Conservation (phyloP, 106 monocot species). For the Dendrobium nobile region DNA sequence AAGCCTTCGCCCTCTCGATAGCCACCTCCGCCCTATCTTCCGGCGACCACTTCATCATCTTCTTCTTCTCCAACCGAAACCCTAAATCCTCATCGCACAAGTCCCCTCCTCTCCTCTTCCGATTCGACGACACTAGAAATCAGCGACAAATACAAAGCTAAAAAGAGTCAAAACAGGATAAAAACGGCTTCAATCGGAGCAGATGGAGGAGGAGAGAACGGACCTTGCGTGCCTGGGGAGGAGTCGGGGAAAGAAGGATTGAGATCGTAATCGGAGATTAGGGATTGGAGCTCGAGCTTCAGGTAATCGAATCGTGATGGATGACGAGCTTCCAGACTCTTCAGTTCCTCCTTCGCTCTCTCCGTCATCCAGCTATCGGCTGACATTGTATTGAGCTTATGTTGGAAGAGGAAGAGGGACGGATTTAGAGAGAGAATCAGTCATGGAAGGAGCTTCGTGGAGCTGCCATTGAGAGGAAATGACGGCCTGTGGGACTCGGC, state of each 20-base stretch:
- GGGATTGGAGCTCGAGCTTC: constrained; percentile 1
- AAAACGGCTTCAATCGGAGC: background rate
- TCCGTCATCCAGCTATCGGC: background rate
- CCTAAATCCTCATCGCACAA: background rate
- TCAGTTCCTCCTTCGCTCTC: background rate
- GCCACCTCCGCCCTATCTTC: background rate
- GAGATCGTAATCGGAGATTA: constrained; percentile 1
- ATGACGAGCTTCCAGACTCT: background rate
- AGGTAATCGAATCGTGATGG: background rate
- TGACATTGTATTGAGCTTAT: background rate
- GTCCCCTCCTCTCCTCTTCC: background rate
- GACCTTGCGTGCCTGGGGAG: background rate
- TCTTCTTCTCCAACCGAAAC: background rate
- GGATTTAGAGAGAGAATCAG: background rate
- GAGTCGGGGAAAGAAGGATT: background rate
- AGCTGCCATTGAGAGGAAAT: background rate
- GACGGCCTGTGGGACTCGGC: background rate
- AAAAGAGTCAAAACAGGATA: background rate
- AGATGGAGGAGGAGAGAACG: background rate
- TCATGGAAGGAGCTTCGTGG: background rate
- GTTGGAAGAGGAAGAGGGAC: no score
- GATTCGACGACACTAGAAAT: background rate
- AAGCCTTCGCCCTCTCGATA: background rate
- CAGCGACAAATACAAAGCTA: background rate
- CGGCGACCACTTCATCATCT: background rate